Percentiles rank a stretch among this genome's conserved stretches.
Conservation (phyloP, 2,329 filamentous ascomycete genomes). For the Fusarium concolor region DNA sequence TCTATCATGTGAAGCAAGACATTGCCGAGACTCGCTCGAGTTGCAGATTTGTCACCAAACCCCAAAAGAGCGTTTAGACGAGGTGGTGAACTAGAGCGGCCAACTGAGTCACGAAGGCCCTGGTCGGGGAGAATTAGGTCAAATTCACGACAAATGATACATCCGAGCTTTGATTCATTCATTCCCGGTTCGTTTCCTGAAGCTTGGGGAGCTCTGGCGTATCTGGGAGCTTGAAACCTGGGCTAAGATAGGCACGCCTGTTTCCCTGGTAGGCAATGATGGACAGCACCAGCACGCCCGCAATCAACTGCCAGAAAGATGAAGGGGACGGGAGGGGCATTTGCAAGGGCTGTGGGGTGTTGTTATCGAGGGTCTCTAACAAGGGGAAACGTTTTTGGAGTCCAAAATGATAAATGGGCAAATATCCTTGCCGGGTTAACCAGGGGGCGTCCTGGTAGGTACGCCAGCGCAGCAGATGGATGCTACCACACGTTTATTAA, state of each 20-base stretch:
- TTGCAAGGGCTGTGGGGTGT: slow-evolving; percentile 25
- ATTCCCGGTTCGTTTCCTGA: slow-evolving; percentile 31
- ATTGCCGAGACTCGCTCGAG: background rate
- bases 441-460: background rate
- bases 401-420: slow-evolving; percentile 8
- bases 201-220: slow-evolving; percentile 17
- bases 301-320: slow-evolving; percentile 29
- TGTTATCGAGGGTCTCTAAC: background rate
- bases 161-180: slow-evolving; percentile 15
- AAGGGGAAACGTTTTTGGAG: slow-evolving; percentile 25
- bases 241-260: slow-evolving; percentile 14
- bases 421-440: slow-evolving; percentile 1
- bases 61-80: slow-evolving; percentile 7
- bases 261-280: slow-evolving; percentile 22
- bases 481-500: slow-evolving; percentile 4
- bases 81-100: background rate
- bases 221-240: slow-evolving; percentile 13
- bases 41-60: slow-evolving; percentile 1
- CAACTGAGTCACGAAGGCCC: background rate
- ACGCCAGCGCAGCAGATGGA: background rate
- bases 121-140: background rate
- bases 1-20: slow-evolving; percentile 29
- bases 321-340: slow-evolving; percentile 37
- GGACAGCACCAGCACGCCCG: slow-evolving; percentile 16
- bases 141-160: background rate